Conservation (phyloP, 1,284 basidiomycete species). For the Ceratobasidium sp. region DNA sequence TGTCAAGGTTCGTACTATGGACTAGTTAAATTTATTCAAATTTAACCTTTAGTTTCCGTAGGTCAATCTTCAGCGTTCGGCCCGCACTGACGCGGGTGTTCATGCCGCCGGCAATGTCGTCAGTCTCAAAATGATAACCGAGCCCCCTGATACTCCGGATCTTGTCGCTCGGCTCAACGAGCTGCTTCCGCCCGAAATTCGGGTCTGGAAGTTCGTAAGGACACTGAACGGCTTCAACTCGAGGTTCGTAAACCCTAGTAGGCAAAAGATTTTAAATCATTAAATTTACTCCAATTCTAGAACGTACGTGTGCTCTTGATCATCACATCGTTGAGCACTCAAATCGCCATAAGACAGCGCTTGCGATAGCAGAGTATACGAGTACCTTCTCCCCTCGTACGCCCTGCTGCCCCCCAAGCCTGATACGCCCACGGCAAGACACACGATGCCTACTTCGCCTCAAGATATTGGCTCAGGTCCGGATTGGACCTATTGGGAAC, state of each 20-base stretch:
- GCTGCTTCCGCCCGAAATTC: slow-evolving; percentile 88
- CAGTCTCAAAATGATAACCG: slow-evolving; percentile 89
- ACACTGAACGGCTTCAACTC: slow-evolving; percentile 91
- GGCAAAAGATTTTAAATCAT: not conserved
- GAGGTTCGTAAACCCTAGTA: not conserved
- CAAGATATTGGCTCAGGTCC: not conserved
- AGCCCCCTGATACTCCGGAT: slow-evolving; percentile 72
- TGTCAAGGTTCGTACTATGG: slow-evolving; percentile 73
- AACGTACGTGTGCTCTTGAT: slow-evolving; percentile 19
- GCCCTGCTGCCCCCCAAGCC: slow-evolving; percentile 93
- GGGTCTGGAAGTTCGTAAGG: slow-evolving; percentile 92
- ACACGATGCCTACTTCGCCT: slow-evolving; percentile 5
- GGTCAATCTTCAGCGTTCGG: slow-evolving; percentile 89
- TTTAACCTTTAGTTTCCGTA: slow-evolving; percentile 10
- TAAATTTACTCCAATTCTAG: not conserved
- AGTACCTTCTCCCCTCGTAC: slow-evolving; percentile 83
- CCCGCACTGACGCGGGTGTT: slow-evolving; percentile 96
- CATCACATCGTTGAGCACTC: not conserved
- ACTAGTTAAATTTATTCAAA: not conserved
- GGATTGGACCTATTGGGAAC: slow-evolving; percentile 39
- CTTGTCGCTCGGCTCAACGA: slow-evolving; percentile 86
- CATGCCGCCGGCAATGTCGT: slow-evolving; percentile 97
- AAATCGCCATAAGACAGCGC: slow-evolving; percentile 21
- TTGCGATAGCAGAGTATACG: slow-evolving; percentile 50
- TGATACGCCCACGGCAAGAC: slow-evolving; percentile 68